Conservation (phyloP, 306 rosid species). For the Quercus robur region DNA sequence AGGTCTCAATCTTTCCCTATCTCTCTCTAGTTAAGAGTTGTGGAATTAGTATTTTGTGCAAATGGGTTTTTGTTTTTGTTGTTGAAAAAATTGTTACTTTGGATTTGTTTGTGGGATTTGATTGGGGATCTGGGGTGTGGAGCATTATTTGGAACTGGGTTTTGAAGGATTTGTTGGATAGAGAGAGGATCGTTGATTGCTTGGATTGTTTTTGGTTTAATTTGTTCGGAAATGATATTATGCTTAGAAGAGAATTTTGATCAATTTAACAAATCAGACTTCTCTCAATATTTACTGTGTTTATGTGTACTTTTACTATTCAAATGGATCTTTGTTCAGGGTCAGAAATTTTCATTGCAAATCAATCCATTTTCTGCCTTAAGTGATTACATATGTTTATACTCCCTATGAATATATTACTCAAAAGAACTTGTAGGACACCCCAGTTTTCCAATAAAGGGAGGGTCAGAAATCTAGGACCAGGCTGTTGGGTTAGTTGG, state of each 20-base stretch:
- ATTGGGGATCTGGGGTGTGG: not conserved
- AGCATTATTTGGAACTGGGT: not conserved
- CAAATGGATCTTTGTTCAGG: no score
- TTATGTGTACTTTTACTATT: not conserved
- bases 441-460: not conserved
- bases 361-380: no score
- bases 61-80: not conserved
- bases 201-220: not conserved
- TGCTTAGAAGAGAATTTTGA: not conserved
- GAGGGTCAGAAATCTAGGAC: not conserved
- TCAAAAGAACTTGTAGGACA: no score
- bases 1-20: constrained; percentile 27
- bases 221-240: not conserved
- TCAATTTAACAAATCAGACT: not conserved
- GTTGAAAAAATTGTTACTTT: not conserved
- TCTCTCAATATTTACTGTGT: not conserved
- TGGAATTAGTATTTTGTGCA: not conserved
- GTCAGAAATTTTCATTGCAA: no score
- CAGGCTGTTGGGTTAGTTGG: not conserved
- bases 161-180: not conserved
- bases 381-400: no score
- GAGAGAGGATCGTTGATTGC: not conserved
- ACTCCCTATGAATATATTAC: no score
- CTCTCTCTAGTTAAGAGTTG: not conserved
- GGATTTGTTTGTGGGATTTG: not conserved